A percentile compares a stretch with the other conserved stretches of the same genome.
Conservation (phyloP, 2,329 filamentous ascomycete species). For the Penicillium paneum region DNA sequence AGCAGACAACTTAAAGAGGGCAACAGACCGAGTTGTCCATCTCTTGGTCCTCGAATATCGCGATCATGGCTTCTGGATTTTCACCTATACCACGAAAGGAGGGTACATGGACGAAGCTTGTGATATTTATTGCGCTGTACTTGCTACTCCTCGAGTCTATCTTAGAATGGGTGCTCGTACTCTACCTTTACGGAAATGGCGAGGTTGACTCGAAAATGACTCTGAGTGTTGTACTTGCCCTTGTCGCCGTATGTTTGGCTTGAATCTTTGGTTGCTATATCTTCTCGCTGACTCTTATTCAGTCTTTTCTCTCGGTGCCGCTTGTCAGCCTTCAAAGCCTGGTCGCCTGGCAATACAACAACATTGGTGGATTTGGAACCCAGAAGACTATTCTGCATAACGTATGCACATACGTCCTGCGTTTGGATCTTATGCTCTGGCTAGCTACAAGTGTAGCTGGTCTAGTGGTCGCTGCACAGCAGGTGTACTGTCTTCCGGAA, state of each 20-base stretch:
- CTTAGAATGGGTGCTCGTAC: constrained; percentile 33
- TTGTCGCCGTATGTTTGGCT: constrained; percentile 33
- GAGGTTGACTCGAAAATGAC: constrained; percentile 41
- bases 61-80: constrained; percentile 18
- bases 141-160: constrained; percentile 35
- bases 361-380: constrained; percentile 28
- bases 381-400: constrained; percentile 34
- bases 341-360: constrained; percentile 40
- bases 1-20: not conserved
- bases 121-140: constrained; percentile 38
- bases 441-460: constrained; percentile 38
- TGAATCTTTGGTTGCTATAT: not conserved
- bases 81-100: constrained; percentile 22
- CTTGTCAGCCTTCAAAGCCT: constrained; percentile 38
- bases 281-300: not conserved
- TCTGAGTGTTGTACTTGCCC: constrained; percentile 34
- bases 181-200: constrained; percentile 35
- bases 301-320: constrained; percentile 39
- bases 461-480: constrained; percentile 36
- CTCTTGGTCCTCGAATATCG: not conserved
- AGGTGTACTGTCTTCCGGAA: constrained; percentile 33
- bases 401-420: constrained; percentile 35
- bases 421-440: constrained; percentile 38
- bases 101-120: constrained; percentile 35
- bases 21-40: not conserved